These are phyloP conservation scores for Pyrus bretschneideri DNA, from an alignment of 306 rosid species.

Conservation along the genomic window DNA sequence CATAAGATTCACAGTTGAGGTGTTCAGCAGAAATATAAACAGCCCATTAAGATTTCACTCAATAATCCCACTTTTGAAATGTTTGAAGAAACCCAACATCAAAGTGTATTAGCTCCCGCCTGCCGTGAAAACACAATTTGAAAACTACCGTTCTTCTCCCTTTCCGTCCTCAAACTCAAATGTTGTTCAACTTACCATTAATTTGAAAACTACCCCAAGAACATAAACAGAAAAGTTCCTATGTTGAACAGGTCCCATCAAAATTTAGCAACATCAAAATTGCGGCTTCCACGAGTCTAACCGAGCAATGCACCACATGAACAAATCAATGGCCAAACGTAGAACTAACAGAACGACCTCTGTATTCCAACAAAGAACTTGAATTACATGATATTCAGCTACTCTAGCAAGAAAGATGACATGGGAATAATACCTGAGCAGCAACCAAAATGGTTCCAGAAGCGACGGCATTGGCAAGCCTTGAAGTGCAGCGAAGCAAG, in stretches of 20 bases:
- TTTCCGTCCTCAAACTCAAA: background rate
- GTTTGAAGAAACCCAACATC: background rate
- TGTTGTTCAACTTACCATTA: background rate
- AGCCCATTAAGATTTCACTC: background rate
- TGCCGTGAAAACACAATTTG: background rate
- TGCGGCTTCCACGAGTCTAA: background rate
- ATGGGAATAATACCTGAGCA: conserved; percentile 41
- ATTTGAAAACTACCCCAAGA: background rate
- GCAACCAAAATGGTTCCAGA: conserved; percentile 68
- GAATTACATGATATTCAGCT: background rate
- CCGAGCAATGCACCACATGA: background rate
- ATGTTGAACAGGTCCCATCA: background rate
- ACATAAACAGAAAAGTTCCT: background rate
- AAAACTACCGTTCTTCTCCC: background rate
- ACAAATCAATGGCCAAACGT: background rate
- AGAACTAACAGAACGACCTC: background rate
- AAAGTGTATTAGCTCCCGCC: background rate
- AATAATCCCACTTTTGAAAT: background rate
- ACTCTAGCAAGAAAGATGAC: background rate
- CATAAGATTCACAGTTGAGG: background rate
- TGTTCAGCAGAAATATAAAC: background rate
- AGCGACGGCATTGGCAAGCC: conserved; percentile 70
- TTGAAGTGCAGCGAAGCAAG: conserved; percentile 68
- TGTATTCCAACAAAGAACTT: background rate
- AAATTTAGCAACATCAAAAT: background rate